Evolutionary conservation across 1,284 basidiomycete genomes (phyloP).

Genomic region (Sanghuangporus weigelae): DNA sequence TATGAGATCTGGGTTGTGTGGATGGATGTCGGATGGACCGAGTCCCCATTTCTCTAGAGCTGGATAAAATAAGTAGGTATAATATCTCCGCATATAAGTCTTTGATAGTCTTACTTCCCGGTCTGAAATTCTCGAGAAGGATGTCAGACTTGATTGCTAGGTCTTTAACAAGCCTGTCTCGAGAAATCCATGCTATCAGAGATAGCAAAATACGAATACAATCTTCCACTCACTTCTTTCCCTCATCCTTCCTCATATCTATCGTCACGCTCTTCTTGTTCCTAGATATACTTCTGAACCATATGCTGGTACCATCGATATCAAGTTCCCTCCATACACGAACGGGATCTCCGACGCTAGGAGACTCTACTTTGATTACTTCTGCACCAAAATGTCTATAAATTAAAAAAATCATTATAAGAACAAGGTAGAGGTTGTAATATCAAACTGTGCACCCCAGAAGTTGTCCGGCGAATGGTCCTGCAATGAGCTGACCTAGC

Average conservation of each 20-base stretch:
- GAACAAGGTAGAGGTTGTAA: background rate
- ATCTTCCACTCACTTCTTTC: conserved; percentile 47
- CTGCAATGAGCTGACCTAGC: conserved; percentile 64
- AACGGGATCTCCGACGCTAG: conserved; percentile 56
- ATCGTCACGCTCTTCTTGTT: conserved; percentile 72
- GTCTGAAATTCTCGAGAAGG: conserved; percentile 66
- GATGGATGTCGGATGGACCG: conserved; percentile 50
- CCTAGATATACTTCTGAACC: conserved; percentile 63
- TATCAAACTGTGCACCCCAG: conserved; percentile 42
- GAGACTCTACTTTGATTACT: conserved; percentile 65
- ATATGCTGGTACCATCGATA: conserved; percentile 62
- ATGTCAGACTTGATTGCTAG: conserved; percentile 61
- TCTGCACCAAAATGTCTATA: conserved; percentile 64
- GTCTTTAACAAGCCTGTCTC: conserved; percentile 48
- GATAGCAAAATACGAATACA: background rate
- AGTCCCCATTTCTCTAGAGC: conserved; percentile 66
- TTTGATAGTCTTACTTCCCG: conserved; percentile 52
- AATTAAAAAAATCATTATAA: background rate
- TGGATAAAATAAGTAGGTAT: conserved; percentile 23
- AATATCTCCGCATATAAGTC: background rate
- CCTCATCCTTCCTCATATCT: conserved; percentile 54
- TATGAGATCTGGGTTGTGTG: conserved; percentile 56
- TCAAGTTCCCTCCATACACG: conserved; percentile 68
- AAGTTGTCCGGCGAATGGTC: conserved; percentile 66
- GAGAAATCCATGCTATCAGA: conserved; percentile 2